Conservation (phyloP, 371 early-diverging fungal genomes). For the Lichtheimia ramosa region DNA sequence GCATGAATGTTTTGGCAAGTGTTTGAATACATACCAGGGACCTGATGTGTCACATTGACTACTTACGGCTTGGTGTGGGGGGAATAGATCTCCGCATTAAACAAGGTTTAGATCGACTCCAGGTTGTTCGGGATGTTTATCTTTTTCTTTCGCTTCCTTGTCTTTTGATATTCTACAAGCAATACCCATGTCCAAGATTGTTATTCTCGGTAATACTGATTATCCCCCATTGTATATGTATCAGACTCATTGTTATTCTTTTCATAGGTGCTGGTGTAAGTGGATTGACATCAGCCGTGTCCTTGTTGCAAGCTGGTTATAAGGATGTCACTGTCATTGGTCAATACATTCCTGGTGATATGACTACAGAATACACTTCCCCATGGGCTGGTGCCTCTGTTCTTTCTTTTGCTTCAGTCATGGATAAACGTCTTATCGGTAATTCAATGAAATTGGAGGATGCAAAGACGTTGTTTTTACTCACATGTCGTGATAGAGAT, state of each 20-base stretch:
- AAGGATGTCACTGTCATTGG: constrained; percentile 60
- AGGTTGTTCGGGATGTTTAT: too few species aligned
- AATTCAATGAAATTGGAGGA: neutral
- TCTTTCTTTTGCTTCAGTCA: constrained; percentile 25
- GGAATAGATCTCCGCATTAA: too few species aligned
- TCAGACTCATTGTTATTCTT: neutral
- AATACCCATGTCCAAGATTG: constrained; percentile 5
- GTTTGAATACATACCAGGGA: too few species aligned
- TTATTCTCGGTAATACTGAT: constrained; percentile 4
- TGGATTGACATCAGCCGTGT: constrained; percentile 70
- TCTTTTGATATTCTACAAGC: too few species aligned
- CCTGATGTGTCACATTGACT: too few species aligned
- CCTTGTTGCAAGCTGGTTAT: constrained; percentile 52
- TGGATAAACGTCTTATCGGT: constrained; percentile 37
- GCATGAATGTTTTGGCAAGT: too few species aligned
- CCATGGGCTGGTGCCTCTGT: constrained; percentile 73
- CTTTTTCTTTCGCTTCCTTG: too few species aligned
- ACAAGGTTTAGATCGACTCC: too few species aligned
- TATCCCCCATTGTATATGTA: neutral
- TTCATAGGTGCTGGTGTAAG: constrained; percentile 77
- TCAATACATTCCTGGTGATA: constrained; percentile 59
- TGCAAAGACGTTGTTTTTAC: too few species aligned
- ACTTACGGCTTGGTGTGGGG: too few species aligned
- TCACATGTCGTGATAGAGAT: constrained; percentile 19
- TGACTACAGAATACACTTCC: constrained; percentile 63